Conservation (phyloP, 1,139 yeast species). For the Magnusiomyces ingens region DNA sequence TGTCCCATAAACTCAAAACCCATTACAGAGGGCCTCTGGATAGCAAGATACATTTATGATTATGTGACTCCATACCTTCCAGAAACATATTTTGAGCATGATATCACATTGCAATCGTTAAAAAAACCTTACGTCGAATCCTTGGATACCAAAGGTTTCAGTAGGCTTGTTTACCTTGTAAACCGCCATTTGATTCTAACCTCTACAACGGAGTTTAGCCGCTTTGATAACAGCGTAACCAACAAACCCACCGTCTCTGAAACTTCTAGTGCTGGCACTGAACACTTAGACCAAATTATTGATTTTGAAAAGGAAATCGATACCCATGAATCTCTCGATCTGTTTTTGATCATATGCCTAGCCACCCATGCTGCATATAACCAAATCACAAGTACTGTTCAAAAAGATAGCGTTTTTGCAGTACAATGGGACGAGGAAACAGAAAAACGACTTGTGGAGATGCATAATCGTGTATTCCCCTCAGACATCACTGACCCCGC, state of each 20-base stretch:
- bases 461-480: conserved; percentile 2
- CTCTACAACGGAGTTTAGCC: background rate
- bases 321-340: background rate
- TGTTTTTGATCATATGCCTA: conserved; percentile 1
- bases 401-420: background rate
- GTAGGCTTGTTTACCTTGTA: background rate
- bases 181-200: conserved; percentile 4
- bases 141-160: background rate
- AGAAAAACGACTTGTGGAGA: conserved; percentile 1
- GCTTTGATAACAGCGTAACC: background rate
- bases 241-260: background rate
- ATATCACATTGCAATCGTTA: background rate
- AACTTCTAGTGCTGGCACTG: background rate
- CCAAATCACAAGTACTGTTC: background rate
- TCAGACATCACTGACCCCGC: background rate
- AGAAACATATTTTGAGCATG: conserved; percentile 6
- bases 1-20: conserved; percentile 2
- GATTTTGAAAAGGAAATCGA: background rate
- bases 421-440: conserved; percentile 5
- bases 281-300: background rate
- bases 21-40: conserved; percentile 3
- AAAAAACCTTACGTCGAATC: background rate
- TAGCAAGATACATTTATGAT: conserved; percentile 7
- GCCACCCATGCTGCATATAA: conserved; percentile 2
- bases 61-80: background rate